Base-by-base conservation (phyloP, 768 basidiomycete species). In the Podaxis sp. region DNA sequence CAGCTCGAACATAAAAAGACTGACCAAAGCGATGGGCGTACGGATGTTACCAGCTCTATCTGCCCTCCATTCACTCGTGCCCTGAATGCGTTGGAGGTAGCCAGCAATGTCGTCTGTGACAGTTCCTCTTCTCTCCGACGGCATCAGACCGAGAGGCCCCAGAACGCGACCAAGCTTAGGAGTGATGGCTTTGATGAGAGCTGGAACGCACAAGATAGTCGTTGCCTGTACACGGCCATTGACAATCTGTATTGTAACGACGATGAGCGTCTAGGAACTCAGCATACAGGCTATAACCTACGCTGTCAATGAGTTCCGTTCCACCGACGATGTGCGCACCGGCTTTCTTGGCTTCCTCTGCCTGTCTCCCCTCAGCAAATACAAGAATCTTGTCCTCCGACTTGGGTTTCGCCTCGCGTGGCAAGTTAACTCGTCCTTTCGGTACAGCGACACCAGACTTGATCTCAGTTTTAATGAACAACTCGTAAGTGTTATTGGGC, bases 111-210 rank as follows among this genome's bases (percentile, higher is more conserved):
- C 93, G 55, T 95, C 91, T 1, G 93, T 93, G 20, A 99, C 96
- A 1, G 96, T 96, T 4, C 97, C 97, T 62, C 95, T 84, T 73
- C 95, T 88, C 65, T 90, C 93, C 6, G 92, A 91, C 11, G 97
- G 97, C 96, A 99, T 97, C 50, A 99, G 77, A 60, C 96, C 96
- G 57, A 93, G 86, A 46, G 95, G 96, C 68, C 96, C 87, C 76
- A 76, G 91, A 78, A 74, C 90, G 76, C 77, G 92, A 77, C 73
- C 95, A 2, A 99, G 82, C 69, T 84, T 88, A 4, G 90, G 87
- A 12, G 90, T 88, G 65, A 99, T 92, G 36, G 87, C 76, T 50
- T 86, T 84, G 58, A 95, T 85, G 69, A 96, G 86, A 13, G 85
- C 82, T 2, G 93, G 87, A 0, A 93, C 93, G 58, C 90, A 91